Percentiles rank a stretch among this genome's conserved stretches.
Conservation (phyloP, 176 grass and related monocot genomes). For the Carex scoparia region DNA sequence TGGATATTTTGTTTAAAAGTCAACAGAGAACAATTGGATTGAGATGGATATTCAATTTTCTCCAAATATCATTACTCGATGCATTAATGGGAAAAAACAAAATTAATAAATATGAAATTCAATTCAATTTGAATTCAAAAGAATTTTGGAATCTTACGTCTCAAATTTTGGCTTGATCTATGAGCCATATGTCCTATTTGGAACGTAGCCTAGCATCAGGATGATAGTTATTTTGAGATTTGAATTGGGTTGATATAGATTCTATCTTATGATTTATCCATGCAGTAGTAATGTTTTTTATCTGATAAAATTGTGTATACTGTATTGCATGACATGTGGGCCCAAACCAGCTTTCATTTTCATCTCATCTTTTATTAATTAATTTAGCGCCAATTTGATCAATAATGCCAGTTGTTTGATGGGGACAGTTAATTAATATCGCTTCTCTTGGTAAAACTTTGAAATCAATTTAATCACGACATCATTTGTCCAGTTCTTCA, state of each 20-base stretch:
- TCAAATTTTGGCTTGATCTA: constrained; percentile 17
- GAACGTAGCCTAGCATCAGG: neutral
- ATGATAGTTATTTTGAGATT: neutral
- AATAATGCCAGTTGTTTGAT: constrained; percentile 26
- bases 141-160: constrained; percentile 2
- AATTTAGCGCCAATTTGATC: neutral
- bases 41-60: neutral
- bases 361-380: constrained; percentile 20
- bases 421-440: neutral
- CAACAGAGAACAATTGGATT: neutral
- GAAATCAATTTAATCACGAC: neutral
- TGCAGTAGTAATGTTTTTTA: constrained; percentile 17
- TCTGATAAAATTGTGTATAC: constrained; percentile 9
- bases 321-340: constrained; percentile 20
- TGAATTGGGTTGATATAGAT: neutral
- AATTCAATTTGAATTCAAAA: neutral
- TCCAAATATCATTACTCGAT: neutral
- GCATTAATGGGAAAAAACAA: neutral
- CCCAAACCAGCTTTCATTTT: constrained; percentile 9
- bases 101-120: neutral
- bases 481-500: neutral
- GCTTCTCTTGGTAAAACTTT: neutral
- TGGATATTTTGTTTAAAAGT: neutral
- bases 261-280: neutral
- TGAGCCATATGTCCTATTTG: neutral